Evolutionary conservation across 2,329 filamentous ascomycete species (phyloP), one percentile per base, ranked within the genome.

Genomic region (Penicillium sp.): DNA sequence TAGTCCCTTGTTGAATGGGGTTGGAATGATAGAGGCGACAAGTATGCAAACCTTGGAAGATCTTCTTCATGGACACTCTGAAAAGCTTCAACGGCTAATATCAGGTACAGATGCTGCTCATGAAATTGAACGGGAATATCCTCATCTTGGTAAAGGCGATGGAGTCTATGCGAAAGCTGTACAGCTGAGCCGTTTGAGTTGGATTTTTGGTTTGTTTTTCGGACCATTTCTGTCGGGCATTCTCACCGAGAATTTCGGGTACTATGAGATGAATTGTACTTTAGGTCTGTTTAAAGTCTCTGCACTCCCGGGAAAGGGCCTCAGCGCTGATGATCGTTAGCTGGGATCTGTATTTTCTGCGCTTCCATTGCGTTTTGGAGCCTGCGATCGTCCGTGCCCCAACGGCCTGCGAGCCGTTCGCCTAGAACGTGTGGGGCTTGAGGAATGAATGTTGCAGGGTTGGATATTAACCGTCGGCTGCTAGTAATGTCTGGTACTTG

Each of bases 21-120:
- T 65, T 16, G 68, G 65, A 3, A 63, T 60, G 9, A 60, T 70
- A 18, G 70, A 71, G 50, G 64, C 66, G 28, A 68, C 65, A 14
- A 45, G 70, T 71, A 59, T 56, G 68, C 56, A 10, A 3, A 6
- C 11, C n/a, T n/a, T 28, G 10, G 8, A 34, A 5, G 34, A 14
- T 11, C 36, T n/a, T 5, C 24, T 13, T 19, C 23, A 19, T 16
- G 21, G 6, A 5, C 31, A 14, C 8, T 19, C 8, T 21, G 8
- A 13, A 14, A 21, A 10, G 16, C 13, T 19, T 42, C 14, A 10
- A 24, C 21, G 10, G 21, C 40, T 43, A n/a, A 29, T 43, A 4
- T 2, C 1, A n/a, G 3, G 2, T 23, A 14, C 14, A 28, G 24
- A 29, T 19, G n/a, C 40, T 11, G n/a, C n/a, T 43, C 24, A 43